Evolutionary conservation across 148 eudicot species (phyloP), one percentile per base, ranked within the genome.

Genomic region (Persicaria tinctoria): DNA sequence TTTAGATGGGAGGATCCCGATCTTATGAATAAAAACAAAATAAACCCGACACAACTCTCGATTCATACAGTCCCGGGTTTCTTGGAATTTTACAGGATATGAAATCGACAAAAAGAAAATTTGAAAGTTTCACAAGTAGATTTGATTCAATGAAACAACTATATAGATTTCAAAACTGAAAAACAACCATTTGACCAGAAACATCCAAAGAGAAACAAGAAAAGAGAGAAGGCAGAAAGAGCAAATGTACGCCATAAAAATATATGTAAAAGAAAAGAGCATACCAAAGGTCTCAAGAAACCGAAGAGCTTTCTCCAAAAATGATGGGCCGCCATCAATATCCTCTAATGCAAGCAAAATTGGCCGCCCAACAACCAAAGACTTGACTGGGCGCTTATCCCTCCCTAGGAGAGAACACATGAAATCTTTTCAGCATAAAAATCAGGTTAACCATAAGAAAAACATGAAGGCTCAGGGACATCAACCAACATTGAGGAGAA

Each of bases 271-370:
- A 4, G 72, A 76, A 38, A 44, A 60, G 47, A 64, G 74, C 82
- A 73, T 86, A 92, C 99, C 99, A 80, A 83, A 78, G 76, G 84
- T 89, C 86, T 96, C 99, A 73, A 96, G 99, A 85, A 88, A 96
- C 62, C 84, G 83, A 69, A 96, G 97, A 80, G 97, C 99, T 85
- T 96, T 96, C 83, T 96, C 99, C 78, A 96, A 83, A 81, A 96
- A 96, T n/a, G 99, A 96, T 50, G 99, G 99, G 17, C 94, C 93
- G 72, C 99, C 99, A 83, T 96, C 99, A 72, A 96, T 92, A 85
- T 96, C 99, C 81, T 96, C 99, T 76, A 96, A 80, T 44, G 97
- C 99, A 9, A 96, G 91, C 79, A 96, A 86, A 82, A 96, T 96
- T 68, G 99, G 99, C 8, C 97, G 87, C 77, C 99, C 99, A 78